phyloP scores from a whole-genome alignment of 116 monocot species.

The Papilionanthe hybrid region DNA sequence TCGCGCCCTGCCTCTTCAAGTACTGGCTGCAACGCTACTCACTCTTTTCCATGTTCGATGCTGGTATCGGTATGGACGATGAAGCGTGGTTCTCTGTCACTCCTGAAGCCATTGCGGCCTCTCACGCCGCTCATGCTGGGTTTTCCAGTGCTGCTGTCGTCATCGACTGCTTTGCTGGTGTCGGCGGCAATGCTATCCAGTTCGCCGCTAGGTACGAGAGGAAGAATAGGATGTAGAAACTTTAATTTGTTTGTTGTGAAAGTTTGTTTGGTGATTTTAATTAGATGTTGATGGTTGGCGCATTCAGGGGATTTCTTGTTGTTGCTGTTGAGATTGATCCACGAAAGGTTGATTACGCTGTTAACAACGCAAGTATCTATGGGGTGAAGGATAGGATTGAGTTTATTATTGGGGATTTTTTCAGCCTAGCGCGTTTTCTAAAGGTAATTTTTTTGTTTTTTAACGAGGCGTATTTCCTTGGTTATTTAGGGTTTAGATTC shows the following conservation, averaged over 20 bases:
- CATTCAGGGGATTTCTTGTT: slow-evolving; percentile 39
- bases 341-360: slow-evolving; percentile 29
- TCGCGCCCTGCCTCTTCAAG: slow-evolving; percentile 16
- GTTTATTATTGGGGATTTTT: slow-evolving; percentile 67
- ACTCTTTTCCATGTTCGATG: slow-evolving; percentile 67
- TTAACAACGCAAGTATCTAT: slow-evolving; percentile 56
- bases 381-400: slow-evolving; percentile 60
- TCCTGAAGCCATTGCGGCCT: slow-evolving; percentile 50
- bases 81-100: slow-evolving; percentile 85
- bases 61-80: slow-evolving; percentile 62
- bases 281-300: neutral
- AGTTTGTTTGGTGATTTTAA: neutral
- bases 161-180: slow-evolving; percentile 65
- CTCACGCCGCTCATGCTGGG: slow-evolving; percentile 37
- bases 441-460: slow-evolving; percentile 31
- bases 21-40: slow-evolving; percentile 58
- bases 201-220: slow-evolving; percentile 38
- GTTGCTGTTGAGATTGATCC: slow-evolving; percentile 66
- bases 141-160: slow-evolving; percentile 12
- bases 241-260: neutral
- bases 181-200: slow-evolving; percentile 74
- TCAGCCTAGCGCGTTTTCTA: slow-evolving; percentile 43
- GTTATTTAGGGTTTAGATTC: neutral
- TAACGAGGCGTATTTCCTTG: neutral
- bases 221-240: neutral